These are phyloP conservation scores for Pharnaceum exiguum DNA, from an alignment of 148 eudicot species.

Conservation along the genomic window DNA sequence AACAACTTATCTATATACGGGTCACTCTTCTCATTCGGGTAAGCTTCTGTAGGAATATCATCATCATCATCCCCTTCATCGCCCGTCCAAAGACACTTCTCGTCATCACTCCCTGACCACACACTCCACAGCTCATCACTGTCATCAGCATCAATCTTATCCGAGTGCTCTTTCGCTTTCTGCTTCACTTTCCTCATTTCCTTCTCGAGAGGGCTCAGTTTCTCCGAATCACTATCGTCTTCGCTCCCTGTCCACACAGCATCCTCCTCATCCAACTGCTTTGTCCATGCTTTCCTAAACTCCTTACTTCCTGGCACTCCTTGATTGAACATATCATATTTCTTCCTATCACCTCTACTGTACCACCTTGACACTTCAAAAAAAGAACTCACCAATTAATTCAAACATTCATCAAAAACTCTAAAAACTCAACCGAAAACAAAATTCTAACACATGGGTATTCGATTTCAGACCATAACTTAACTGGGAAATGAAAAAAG, in stretches of 20 bases:
- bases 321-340: constrained; percentile 75
- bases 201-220: constrained; percentile 44
- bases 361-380: constrained; percentile 55
- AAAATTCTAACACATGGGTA: background rate
- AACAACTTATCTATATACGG: constrained; percentile 73
- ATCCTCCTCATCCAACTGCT: constrained; percentile 64
- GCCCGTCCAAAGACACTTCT: constrained; percentile 89
- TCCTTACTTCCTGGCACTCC: constrained; percentile 69
- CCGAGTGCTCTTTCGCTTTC: constrained; percentile 69
- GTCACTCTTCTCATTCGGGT: constrained; percentile 89
- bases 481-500: too few species aligned
- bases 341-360: constrained; percentile 47
- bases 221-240: constrained; percentile 62
- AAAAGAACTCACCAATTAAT: background rate
- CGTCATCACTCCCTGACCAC: constrained; percentile 92
- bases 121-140: constrained; percentile 82
- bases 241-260: constrained; percentile 93
- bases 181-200: constrained; percentile 77
- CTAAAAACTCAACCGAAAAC: background rate
- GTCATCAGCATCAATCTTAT: constrained; percentile 84
- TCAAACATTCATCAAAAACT: background rate
- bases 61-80: constrained; percentile 82
- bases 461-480: too few species aligned
- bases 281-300: constrained; percentile 81
- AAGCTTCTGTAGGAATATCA: constrained; percentile 81